Conservation (phyloP, 164 flowering plant species). For the Aristolochia californica region DNA sequence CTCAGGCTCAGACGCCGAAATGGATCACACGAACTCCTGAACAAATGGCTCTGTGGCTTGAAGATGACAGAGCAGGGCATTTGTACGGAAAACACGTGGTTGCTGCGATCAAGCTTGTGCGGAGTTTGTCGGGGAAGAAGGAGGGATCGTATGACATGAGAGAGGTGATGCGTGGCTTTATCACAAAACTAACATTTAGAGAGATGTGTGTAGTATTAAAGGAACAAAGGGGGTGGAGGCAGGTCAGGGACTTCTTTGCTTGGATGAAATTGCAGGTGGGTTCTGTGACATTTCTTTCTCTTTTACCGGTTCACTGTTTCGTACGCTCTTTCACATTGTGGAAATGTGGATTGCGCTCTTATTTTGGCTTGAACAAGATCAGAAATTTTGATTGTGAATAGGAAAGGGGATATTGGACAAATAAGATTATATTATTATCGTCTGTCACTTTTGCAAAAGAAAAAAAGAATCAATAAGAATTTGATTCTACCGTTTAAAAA, state of each 20-base stretch:
- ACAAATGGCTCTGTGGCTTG: conserved; percentile 74
- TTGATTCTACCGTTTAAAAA: background rate
- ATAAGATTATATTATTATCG: no score
- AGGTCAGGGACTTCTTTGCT: conserved; percentile 65
- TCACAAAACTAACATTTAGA: conserved; percentile 55
- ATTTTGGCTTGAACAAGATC: no score
- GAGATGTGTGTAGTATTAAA: conserved; percentile 93
- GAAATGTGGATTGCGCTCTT: no score
- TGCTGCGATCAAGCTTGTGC: conserved; percentile 63
- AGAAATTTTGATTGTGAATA: no score
- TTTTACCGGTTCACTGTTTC: no score
- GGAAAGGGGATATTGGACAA: no score
- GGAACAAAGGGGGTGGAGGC: conserved; percentile 90
- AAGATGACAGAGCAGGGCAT: conserved; percentile 77
- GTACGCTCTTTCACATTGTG: no score
- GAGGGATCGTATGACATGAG: conserved; percentile 70
- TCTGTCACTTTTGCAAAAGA: no score
- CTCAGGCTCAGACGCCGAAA: conserved; percentile 54
- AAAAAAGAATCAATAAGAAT: background rate
- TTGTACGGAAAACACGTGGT: conserved; percentile 83
- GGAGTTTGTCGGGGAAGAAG: conserved; percentile 35
- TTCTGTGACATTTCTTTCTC: no score
- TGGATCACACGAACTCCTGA: conserved; percentile 83
- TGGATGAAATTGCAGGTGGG: conserved; percentile 98
- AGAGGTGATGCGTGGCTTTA: conserved; percentile 64